Base-by-base conservation (phyloP, 2,329 filamentous ascomycete species). In the Rugonectria rugulosa region DNA sequence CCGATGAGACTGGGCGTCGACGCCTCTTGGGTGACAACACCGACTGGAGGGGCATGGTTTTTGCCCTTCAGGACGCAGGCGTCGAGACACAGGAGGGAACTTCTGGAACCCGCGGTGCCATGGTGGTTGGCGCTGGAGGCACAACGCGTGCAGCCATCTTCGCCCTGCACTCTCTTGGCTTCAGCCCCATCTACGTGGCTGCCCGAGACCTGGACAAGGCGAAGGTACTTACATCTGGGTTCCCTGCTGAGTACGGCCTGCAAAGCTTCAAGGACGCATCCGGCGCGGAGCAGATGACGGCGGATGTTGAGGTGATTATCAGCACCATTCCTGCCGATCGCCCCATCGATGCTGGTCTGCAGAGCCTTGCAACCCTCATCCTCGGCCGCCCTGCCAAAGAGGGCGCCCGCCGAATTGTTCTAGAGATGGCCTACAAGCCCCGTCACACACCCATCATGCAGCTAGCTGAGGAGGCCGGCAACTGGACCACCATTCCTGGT, bases 371-470 rank as follows among this genome's bases (percentile, higher is more conserved):
- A 9, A 74, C 77, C 5, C 74, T 79, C 14, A 67, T 86, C 27
- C 70, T 87, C n/a, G 75, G 77, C 54, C 73, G 73, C 20, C 74
- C 68, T 57, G 71, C 67, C 57, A 67, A 50, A 66, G 70, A 68
- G 60, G 53, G 53, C 20, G 74, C 75, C 6, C 75, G 74, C 21
- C 82, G 84, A 17, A 84, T 95, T 11, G 75, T 98, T 57, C 77
- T 98, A 4, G 95, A 99, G 74, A 97, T 99, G 93, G 94, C 95
- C 2, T 99, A 99, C 75, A 96, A 94, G 74, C 95, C 95, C 17
- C 80, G 84, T 0, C 83, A 90, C 47, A 99, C 95, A 5, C 85
- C 88, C 7, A 75, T 97, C 63, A 97, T 98, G 87, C 83, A 90
- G 70, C 78, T 97, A 70, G 94, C 93, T 3, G 81, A 87, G 65